Conservation (phyloP, 2,329 filamentous ascomycete species). For the Cladosporium cucumerinum region DNA sequence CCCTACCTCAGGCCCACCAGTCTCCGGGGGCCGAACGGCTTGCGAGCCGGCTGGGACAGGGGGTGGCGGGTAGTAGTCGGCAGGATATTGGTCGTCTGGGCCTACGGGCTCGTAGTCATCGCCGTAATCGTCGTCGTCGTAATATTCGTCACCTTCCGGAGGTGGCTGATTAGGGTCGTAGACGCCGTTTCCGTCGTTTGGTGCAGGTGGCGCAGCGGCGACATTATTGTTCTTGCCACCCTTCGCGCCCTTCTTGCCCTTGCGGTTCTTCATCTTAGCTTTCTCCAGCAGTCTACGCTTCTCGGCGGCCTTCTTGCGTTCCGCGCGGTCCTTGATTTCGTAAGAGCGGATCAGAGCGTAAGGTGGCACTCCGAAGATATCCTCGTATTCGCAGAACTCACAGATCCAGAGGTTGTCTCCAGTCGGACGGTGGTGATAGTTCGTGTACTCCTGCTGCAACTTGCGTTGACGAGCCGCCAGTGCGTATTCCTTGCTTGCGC, state of each 20-base stretch:
- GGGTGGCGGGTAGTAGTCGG: constrained; percentile 27
- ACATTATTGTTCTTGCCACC: constrained; percentile 36
- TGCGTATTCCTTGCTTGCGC: constrained; percentile 66
- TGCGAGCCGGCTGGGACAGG: constrained; percentile 19
- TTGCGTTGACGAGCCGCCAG: constrained; percentile 74
- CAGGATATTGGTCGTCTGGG: constrained; percentile 24
- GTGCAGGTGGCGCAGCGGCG: constrained; percentile 18
- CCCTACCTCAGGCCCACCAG: neutral
- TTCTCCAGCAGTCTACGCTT: constrained; percentile 82
- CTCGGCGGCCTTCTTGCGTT: constrained; percentile 80
- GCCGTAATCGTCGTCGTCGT: constrained; percentile 31
- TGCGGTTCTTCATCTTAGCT: constrained; percentile 87
- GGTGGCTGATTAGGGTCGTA: constrained; percentile 32
- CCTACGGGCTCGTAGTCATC: constrained; percentile 29
- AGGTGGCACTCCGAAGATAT: constrained; percentile 86
- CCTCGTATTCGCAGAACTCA: constrained; percentile 97
- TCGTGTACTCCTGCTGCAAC: constrained; percentile 71
- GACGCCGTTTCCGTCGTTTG: constrained; percentile 16
- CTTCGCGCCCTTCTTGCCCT: constrained; percentile 80
- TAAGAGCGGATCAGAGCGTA: constrained; percentile 83
- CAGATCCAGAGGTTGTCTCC: constrained; percentile 86
- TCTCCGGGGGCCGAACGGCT: constrained; percentile 1
- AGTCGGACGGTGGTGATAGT: constrained; percentile 68
- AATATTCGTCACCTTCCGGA: constrained; percentile 32
- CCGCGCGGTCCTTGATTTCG: constrained; percentile 87